These are phyloP conservation scores for Fraxinus paxiana DNA, from an alignment of 305 asterid genomes.

Conservation along the genomic window DNA sequence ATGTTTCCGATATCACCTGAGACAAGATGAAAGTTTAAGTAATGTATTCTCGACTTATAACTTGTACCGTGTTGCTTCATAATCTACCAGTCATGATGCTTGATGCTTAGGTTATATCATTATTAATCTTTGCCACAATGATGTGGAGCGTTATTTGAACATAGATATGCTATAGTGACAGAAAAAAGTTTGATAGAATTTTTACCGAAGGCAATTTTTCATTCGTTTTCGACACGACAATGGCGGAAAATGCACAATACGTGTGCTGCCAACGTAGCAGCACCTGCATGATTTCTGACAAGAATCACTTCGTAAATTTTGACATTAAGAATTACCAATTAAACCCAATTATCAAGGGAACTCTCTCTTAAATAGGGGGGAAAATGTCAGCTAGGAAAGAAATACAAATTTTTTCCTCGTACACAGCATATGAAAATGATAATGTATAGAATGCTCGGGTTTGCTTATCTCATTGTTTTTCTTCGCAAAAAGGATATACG, in stretches of 20 bases:
- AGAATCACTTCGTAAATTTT: background rate
- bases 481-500: background rate
- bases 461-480: background rate
- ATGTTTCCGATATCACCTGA: slow-evolving; percentile 7
- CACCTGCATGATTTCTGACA: background rate
- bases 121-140: background rate
- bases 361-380: background rate
- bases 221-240: no score
- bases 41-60: background rate
- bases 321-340: background rate
- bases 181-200: no score
- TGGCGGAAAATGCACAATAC: no score
- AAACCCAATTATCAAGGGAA: background rate
- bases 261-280: no score
- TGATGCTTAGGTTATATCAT: no score
- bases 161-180: no score
- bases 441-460: background rate
- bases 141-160: background rate
- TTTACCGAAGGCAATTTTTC: no score
- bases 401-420: background rate
- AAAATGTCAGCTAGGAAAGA: background rate
- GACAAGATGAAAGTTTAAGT: background rate
- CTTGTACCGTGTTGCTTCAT: background rate
- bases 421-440: background rate
- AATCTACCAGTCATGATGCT: no score